Base-by-base conservation (phyloP, 139 green algal genomes). In the Closterium sp. region DNA sequence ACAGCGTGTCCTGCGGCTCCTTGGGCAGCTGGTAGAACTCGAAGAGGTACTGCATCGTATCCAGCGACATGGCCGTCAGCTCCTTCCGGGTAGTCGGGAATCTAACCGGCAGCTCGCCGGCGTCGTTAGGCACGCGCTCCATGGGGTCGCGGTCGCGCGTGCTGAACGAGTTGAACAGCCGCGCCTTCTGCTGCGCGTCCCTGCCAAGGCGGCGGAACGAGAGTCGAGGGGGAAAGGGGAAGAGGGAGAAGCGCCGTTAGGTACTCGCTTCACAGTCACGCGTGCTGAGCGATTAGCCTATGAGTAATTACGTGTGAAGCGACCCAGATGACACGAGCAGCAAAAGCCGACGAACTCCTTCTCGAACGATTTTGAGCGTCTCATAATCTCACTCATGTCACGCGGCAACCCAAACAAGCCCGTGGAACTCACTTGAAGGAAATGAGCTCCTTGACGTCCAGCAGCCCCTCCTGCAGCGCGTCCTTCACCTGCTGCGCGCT, bases 91-190 rank as follows among this genome's bases (percentile, higher is more conserved):
- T 9, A 28, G 27, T 6, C 6, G 86, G 86, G 28, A 88, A 88
- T 7, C 22, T 88, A 6, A 24, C 19, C 86, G 86, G 86, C 27
- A 88, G 86, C 86, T 31, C 86, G n/a, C 86, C 86, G 31, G 28
- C 86, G 86, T 88, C 86, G 28, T 88, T 88, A 5, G n/a, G 86
- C 29, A 88, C n/a, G 4, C n/a, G 86, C n/a, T 88, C 86, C 86
- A 88, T 28, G n/a, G 86, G 86, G 86, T 88, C 86, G 17, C 19
- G 17, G n/a, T 88, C 86, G n/a, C 86, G 86, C n/a, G 31, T 32
- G 86, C 86, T 88, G 2, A 29, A 38, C n/a, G 86, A 88, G 86
- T 88, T 88, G 86, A 88, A 88, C n/a, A 88, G n/a, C 86, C 86
- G n/a, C 86, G 86, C 86, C 28, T 31, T 31, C 7, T 88, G 86